Base-by-base conservation (phyloP, 495 filamentous ascomycete species). In the Cudoniella acicularis region DNA sequence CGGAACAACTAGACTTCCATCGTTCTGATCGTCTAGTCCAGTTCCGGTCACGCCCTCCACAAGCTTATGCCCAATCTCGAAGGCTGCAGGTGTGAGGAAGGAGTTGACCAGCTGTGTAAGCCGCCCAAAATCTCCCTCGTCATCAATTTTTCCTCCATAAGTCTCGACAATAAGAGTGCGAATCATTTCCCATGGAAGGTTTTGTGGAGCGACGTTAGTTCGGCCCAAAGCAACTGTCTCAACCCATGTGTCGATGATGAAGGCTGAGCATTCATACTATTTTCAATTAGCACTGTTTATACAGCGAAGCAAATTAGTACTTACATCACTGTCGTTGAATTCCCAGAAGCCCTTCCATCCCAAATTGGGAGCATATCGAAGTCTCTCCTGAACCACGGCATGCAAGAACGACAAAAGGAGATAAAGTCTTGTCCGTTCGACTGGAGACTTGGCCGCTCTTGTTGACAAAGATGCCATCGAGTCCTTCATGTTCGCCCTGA, bases 311-410 rank as follows among this genome's bases (percentile, higher is more conserved):
- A 16, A 10, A 26, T 10, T 13, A 26, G 51, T 47, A 83, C 92
- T 87, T 83, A 97, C 92, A 74, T 98, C 94, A 64, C 92, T 96
- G 72, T 99, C 94, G 69, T 99, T 99, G 70, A 99, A 99, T 75
- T 99, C 94, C 94, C 94, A 99, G 81, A 96, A 96, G 56, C 91
- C 90, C 77, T 96, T 96, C 94, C 95, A 98, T 52, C 94, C 94
- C 55, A 99, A 80, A 52, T 82, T 94, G 1, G 94, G 95, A 18
- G 92, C 93, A 67, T 99, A 99, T 57, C 94, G 89, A 61, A 99
- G 79, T 65, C 94, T 79, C 71, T 99, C 94, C 72, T 99, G 94
- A 26, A 99, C 83, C 11, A 99, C 93, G 11, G 95, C 94, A 66
- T 99, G 94, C 59, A 98, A 69, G 82, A 98, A 98, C 4, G 89